Conservation (phyloP, 345 rosid species). For the Stellera chamaejasme region DNA sequence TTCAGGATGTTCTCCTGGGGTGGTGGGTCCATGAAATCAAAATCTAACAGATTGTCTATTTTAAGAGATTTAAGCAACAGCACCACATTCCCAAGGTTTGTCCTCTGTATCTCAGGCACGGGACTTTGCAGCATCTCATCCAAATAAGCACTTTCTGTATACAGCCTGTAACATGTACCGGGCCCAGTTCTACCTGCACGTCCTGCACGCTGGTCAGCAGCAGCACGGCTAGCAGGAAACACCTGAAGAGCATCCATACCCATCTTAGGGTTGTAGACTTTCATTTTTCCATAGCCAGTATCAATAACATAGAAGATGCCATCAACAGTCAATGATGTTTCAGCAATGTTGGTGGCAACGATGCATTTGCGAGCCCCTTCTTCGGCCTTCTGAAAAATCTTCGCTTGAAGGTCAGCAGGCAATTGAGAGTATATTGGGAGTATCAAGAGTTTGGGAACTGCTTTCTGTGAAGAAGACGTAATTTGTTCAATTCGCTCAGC, state of each 20-base stretch:
- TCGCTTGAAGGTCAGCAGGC: slow-evolving; percentile 98
- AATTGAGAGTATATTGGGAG: slow-evolving; percentile 97
- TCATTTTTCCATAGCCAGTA: slow-evolving; percentile 96
- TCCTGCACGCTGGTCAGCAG: slow-evolving; percentile 96
- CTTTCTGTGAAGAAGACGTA: slow-evolving; percentile 53
- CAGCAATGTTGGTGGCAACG: slow-evolving; percentile 97
- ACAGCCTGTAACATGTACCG: slow-evolving; percentile 91
- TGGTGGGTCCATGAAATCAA: slow-evolving; percentile 99
- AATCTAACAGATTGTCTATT: slow-evolving; percentile 82
- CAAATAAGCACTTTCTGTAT: slow-evolving; percentile 83
- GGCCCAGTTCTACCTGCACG: slow-evolving; percentile 99
- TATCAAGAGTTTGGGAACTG: slow-evolving; percentile 67
- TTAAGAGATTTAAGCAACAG: slow-evolving; percentile 88
- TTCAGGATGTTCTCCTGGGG: slow-evolving; percentile 97
- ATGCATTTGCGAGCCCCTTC: slow-evolving; percentile 98
- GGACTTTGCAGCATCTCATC: slow-evolving; percentile 88
- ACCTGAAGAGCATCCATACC: slow-evolving; percentile 99
- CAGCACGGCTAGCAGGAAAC: slow-evolving; percentile 94
- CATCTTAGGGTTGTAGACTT: slow-evolving; percentile 96
- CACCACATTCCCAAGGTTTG: slow-evolving; percentile 95
- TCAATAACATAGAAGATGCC: slow-evolving; percentile 91
- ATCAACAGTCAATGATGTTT: slow-evolving; percentile 95
- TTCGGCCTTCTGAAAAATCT: slow-evolving; percentile 90
- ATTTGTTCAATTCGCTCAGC: slow-evolving; percentile 94
- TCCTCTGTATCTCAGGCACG: slow-evolving; percentile 96